phyloP scores from a whole-genome alignment of 768 basidiomycete genomes.

The Dioszegia aurantiaca region DNA sequence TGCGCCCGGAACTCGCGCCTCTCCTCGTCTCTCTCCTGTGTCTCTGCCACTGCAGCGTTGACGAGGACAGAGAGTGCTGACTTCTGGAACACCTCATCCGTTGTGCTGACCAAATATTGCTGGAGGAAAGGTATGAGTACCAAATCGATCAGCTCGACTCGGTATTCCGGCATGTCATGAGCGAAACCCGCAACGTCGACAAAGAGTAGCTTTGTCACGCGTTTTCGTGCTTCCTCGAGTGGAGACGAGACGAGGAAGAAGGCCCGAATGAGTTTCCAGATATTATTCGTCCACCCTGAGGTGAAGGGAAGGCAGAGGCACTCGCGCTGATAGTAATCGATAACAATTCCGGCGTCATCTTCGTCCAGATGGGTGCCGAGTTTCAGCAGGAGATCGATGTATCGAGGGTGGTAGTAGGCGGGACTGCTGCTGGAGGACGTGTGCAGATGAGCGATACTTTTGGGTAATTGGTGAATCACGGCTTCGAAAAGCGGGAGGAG shows the following conservation, averaged over 20 bases:
- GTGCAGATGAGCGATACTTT: slow-evolving; percentile 36
- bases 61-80: slow-evolving; percentile 45
- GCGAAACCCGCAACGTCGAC: slow-evolving; percentile 47
- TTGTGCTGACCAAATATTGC: slow-evolving; percentile 43
- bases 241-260: slow-evolving; percentile 32
- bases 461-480: slow-evolving; percentile 38
- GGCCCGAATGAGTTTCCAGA: slow-evolving; percentile 44
- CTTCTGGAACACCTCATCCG: slow-evolving; percentile 48
- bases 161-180: slow-evolving; percentile 40
- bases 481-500: slow-evolving; percentile 26
- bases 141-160: slow-evolving; percentile 43
- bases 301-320: slow-evolving; percentile 49
- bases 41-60: slow-evolving; percentile 48
- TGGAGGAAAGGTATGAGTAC: slow-evolving; percentile 53
- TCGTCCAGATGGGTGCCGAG: slow-evolving; percentile 50
- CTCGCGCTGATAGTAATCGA: slow-evolving; percentile 48
- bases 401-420: slow-evolving; percentile 41
- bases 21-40: slow-evolving; percentile 48
- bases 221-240: slow-evolving; percentile 19
- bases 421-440: slow-evolving; percentile 26
- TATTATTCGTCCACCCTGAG: slow-evolving; percentile 49
- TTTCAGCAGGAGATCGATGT: slow-evolving; percentile 49
- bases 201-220: slow-evolving; percentile 43
- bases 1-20: slow-evolving; percentile 21
- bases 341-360: slow-evolving; percentile 37